Percentiles rank a stretch among this genome's conserved stretches.
Evolutionary conservation across 208 protist genomes (phyloP).

Genomic region (Kentomonas sorsogonicus): DNA sequence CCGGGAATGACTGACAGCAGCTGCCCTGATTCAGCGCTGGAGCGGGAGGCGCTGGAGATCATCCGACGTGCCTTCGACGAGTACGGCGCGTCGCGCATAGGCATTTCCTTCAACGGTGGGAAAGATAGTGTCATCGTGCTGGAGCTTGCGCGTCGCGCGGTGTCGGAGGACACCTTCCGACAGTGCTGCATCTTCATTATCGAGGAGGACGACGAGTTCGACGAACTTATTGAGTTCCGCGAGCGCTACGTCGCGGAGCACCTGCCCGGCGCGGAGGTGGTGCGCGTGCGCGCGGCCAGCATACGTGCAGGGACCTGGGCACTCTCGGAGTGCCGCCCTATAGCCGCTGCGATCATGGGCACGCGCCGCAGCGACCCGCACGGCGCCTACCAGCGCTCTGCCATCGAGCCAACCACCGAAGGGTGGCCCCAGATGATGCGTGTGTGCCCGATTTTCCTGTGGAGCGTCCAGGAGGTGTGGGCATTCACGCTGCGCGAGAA

Average conservation of each 20-base stretch:
- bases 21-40: no score
- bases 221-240: constrained; percentile 67
- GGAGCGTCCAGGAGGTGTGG: constrained; percentile 79
- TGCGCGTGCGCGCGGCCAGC: constrained; percentile 25
- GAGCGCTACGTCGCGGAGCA: constrained; percentile 30
- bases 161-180: constrained; percentile 32
- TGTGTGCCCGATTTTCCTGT: constrained; percentile 80
- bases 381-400: constrained; percentile 41
- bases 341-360: constrained; percentile 83
- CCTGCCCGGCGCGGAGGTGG: constrained; percentile 25
- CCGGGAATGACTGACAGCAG: no score
- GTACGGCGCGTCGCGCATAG: constrained; percentile 47
- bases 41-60: constrained; percentile 22
- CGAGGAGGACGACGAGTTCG: constrained; percentile 57
- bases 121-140: constrained; percentile 89
- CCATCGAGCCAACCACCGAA: constrained; percentile 53
- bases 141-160: constrained; percentile 47
- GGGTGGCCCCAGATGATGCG: constrained; percentile 88
- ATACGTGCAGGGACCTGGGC: constrained; percentile 52
- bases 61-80: constrained; percentile 30
- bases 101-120: constrained; percentile 87
- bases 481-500: constrained; percentile 42
- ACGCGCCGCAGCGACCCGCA: constrained; percentile 76
- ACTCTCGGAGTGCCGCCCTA: constrained; percentile 28
- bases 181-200: constrained; percentile 59